Conservation (phyloP, 371 early-diverging fungal species). For the Mortierella sp. region DNA sequence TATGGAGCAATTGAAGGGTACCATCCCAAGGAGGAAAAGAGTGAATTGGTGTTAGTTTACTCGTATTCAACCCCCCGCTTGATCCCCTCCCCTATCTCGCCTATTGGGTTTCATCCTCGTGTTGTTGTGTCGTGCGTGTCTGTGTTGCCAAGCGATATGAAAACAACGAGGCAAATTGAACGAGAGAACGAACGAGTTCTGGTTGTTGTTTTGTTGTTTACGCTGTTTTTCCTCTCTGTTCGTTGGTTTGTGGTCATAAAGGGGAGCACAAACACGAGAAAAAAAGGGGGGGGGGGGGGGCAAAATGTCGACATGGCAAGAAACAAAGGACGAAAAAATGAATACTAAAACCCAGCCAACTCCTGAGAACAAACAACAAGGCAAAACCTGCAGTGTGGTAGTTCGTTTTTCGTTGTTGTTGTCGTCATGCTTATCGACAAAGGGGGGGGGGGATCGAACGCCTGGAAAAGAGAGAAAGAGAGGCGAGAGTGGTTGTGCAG, state of each 20-base stretch:
- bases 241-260: neutral
- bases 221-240: neutral
- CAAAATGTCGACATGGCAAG: neutral
- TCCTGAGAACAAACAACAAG: neutral
- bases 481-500: neutral
- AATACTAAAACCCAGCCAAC: neutral
- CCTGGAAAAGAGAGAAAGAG: neutral
- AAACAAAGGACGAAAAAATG: neutral
- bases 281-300: constrained; percentile 1
- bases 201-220: neutral
- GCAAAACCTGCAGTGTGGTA: neutral
- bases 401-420: neutral
- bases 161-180: neutral
- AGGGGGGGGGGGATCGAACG: neutral
- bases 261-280: constrained; percentile 2
- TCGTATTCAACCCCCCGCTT: neutral
- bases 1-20: neutral
- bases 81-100: neutral
- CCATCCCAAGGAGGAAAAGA: too few relatives aligned
- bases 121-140: neutral
- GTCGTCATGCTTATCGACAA: constrained; percentile 3
- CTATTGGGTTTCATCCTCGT: neutral
- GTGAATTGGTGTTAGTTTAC: neutral
- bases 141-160: neutral
- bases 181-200: neutral